Evolutionary conservation across 1,284 basidiomycete genomes (phyloP).

Genomic region (Volvariella volvacea): DNA sequence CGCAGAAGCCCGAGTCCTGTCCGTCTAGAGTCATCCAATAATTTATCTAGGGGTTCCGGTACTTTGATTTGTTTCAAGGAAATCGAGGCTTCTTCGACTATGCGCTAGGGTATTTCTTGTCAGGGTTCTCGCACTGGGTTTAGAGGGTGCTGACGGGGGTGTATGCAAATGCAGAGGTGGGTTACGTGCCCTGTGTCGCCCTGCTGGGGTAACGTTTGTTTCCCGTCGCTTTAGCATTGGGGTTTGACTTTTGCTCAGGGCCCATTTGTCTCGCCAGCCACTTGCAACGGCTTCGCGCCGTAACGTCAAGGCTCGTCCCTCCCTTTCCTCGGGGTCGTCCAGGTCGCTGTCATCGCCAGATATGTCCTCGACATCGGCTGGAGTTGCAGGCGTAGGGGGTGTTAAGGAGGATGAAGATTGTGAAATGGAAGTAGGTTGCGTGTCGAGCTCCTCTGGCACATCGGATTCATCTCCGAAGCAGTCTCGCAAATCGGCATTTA

Average conservation of each 20-base stretch:
- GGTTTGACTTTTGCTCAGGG: constrained; percentile 11
- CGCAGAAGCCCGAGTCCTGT: too few species aligned
- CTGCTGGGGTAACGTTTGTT: constrained; percentile 36
- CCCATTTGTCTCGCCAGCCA: constrained; percentile 59
- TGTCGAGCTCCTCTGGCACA: not conserved
- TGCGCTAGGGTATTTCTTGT: too few species aligned
- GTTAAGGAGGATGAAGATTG: not conserved
- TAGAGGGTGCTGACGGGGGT: constrained; percentile 8
- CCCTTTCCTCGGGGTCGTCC: constrained; percentile 23
- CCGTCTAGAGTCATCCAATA: too few species aligned
- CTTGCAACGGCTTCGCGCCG: constrained; percentile 40
- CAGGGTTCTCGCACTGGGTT: not conserved
- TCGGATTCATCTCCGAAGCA: constrained; percentile 11
- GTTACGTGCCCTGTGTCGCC: constrained; percentile 18
- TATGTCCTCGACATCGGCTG: constrained; percentile 14
- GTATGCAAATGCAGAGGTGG: not conserved
- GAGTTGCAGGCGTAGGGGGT: not conserved
- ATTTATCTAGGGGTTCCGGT: too few species aligned
- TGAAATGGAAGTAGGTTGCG: not conserved
- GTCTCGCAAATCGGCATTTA: constrained; percentile 14
- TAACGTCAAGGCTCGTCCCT: constrained; percentile 18
- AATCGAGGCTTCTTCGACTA: too few species aligned
- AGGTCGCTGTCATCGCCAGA: constrained; percentile 7
- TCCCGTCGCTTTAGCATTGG: constrained; percentile 30
- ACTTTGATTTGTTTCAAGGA: too few species aligned